phyloP scores from a whole-genome alignment of 805 yeast genomes.

The Hermanozyma aechmeae region DNA sequence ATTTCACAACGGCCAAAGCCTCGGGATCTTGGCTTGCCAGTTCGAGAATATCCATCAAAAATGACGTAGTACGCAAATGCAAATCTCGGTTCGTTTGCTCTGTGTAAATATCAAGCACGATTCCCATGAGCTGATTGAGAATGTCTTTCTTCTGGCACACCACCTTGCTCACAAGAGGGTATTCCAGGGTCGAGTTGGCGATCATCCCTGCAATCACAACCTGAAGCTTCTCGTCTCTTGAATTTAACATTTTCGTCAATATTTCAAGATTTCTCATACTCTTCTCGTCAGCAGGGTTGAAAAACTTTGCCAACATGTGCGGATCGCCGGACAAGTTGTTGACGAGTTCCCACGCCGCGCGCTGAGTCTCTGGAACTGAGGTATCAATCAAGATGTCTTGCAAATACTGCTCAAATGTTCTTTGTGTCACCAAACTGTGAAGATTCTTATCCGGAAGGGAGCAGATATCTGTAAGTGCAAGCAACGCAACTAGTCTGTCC shows the following conservation, averaged over 20 bases:
- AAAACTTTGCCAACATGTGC: conserved; percentile 41
- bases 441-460: conserved; percentile 30
- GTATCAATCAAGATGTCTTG: conserved; percentile 31
- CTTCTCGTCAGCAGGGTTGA: conserved; percentile 42
- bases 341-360: conserved; percentile 54
- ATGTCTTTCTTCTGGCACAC: conserved; percentile 11
- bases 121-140: conserved; percentile 9
- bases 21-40: no score
- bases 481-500: conserved; percentile 46
- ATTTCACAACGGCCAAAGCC: no score
- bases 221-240: conserved; percentile 17
- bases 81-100: conserved; percentile 9
- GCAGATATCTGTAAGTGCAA: conserved; percentile 63
- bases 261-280: conserved; percentile 23
- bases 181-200: conserved; percentile 32
- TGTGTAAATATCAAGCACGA: conserved; percentile 13
- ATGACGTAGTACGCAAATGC: no score
- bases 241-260: conserved; percentile 24
- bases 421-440: conserved; percentile 28
- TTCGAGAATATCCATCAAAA: no score
- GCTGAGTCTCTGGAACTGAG: conserved; percentile 37
- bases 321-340: conserved; percentile 46
- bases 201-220: conserved; percentile 24
- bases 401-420: conserved; percentile 38
- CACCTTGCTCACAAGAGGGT: conserved; percentile 22